phyloP scores from a whole-genome alignment of 345 rosid genomes.

The Gossypium ekmanianum region DNA sequence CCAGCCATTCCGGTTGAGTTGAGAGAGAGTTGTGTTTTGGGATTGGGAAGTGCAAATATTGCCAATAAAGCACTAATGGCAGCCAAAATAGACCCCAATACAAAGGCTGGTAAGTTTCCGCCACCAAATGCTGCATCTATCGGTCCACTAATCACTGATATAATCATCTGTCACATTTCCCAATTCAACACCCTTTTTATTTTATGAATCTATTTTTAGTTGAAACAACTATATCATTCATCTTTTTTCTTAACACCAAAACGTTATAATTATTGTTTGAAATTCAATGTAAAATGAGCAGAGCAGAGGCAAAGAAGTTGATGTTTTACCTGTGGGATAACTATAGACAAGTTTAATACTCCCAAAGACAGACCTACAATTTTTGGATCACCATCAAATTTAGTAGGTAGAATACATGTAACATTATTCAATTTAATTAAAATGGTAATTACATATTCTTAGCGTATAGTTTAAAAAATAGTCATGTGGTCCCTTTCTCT shows the following conservation, averaged over 20 bases:
- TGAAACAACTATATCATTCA: not conserved
- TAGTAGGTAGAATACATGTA: not conserved
- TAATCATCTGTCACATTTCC: conserved; percentile 47
- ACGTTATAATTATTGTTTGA: not conserved
- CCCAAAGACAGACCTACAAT: conserved; percentile 3
- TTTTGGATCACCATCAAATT: not conserved
- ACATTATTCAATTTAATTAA: too few relatives aligned
- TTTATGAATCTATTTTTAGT: not conserved
- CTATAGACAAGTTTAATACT: conserved; percentile 8
- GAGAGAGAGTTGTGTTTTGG: conserved; percentile 2
- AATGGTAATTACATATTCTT: too few relatives aligned
- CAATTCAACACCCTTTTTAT: too few relatives aligned
- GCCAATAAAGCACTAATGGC: conserved; percentile 14
- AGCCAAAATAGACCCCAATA: conserved; percentile 6
- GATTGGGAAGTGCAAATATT: conserved; percentile 14
- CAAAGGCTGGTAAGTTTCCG: conserved; percentile 41
- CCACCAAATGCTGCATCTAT: conserved; percentile 72
- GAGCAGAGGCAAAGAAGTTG: not conserved
- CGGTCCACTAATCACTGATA: conserved; percentile 65
- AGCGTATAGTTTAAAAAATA: too few relatives aligned
- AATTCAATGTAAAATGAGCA: not conserved
- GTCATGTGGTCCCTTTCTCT: too few relatives aligned
- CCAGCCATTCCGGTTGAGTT: not conserved
- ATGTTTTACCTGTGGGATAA: conserved; percentile 15
- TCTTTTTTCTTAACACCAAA: too few relatives aligned